Percentiles rank a stretch among this genome's conserved stretches.
phyloP scores from a whole-genome alignment of 2,329 filamentous ascomycete species.

The Chrysoporthe cubensis region DNA sequence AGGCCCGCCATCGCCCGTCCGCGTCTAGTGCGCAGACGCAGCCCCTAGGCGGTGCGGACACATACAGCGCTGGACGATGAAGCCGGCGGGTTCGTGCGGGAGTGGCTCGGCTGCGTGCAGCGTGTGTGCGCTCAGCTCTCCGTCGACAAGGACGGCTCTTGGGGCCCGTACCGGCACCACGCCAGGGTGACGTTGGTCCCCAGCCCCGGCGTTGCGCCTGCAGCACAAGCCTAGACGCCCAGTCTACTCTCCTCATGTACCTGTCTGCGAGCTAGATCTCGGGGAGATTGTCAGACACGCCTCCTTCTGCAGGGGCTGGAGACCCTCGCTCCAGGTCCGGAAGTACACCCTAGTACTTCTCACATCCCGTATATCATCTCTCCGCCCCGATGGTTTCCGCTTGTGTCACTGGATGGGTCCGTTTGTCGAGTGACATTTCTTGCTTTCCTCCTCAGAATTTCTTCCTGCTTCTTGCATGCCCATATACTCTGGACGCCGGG shows the following conservation, averaged over 20 bases:
- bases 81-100: too few species aligned
- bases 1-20: not conserved
- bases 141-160: constrained; percentile 17
- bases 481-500: not conserved
- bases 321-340: constrained; percentile 2
- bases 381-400: constrained; percentile 13
- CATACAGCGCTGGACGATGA: not conserved
- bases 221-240: not conserved
- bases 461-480: not conserved
- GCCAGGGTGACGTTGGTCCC: constrained; percentile 17
- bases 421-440: constrained; percentile 15
- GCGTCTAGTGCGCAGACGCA: not conserved
- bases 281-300: constrained; percentile 21
- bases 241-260: not conserved
- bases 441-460: constrained; percentile 2
- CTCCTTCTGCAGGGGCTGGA: constrained; percentile 22
- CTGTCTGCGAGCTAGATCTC: constrained; percentile 19
- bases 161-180: constrained; percentile 14
- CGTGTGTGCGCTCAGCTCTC: constrained; percentile 16
- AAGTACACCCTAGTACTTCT: constrained; percentile 6
- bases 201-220: constrained; percentile 7
- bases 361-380: constrained; percentile 19
- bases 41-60: not conserved
- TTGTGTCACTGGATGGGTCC: constrained; percentile 19
- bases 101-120: constrained; percentile 8